Evolutionary conservation across 441 rosid species (phyloP), one percentile per base, ranked within the genome.

Genomic region (Euphorbia schlechtendalii): DNA sequence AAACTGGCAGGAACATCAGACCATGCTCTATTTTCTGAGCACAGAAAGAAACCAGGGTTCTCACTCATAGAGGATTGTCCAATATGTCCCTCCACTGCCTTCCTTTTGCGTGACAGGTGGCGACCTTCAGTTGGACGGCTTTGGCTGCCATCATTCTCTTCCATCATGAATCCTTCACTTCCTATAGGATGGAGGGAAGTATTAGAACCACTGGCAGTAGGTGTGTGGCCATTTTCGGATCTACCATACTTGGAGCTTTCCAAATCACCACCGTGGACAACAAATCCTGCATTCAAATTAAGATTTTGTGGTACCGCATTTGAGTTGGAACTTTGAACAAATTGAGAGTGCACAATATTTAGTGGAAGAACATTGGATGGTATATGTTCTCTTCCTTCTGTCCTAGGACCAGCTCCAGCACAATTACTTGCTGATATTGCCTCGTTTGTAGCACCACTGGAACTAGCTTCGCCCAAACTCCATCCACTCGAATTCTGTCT

Each of bases 21-120:
- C 83, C 87, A 77, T 9, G 78, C 73, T 73, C 81, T 80, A 71
- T 78, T 66, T 62, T 85, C 98, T 56, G 85, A 71, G 59, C 63
- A 59, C 59, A 80, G 89, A 57, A 86, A 71, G 72, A 80, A 83
- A 76, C 77, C 78, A 62, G 81, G 84, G 68, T 76, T 81, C 59
- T 80, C 88, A 55, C 71, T 74, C 6, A 71, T 48, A 45, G 96
- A 90, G 61, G 93, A 80, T 73, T n/a, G n/a, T n/a, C n/a, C n/a
- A n/a, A n/a, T n/a, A n/a, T 84, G 89, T 18, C 87, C 96, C 68
- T 84, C 98, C 59, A 81, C 69, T 52, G 93, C 85, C 80, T 90
- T 93, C 75, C 99, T 85, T 80, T 93, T 93, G 77, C 89, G 77
- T 25, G 91, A 81, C 53, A 77, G 71, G 38, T 82, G 94, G 2